Evolutionary conservation across 164 flowering plant species (phyloP), one percentile per base, ranked within the genome.

Genomic region (Vitis rupestris): DNA sequence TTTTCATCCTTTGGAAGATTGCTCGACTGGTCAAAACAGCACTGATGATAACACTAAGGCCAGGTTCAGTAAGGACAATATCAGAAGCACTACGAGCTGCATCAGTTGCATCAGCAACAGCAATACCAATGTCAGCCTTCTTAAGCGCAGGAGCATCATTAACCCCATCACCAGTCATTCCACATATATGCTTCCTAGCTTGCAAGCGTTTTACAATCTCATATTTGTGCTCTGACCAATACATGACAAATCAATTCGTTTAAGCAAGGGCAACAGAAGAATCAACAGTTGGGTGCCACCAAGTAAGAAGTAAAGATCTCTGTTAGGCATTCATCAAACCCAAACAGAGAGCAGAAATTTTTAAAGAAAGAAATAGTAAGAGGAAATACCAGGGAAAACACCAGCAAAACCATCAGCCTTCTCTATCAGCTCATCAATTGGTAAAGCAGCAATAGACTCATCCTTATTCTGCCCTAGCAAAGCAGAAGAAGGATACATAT

Each of bases 141-240:
- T 92, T 92, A 14, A 92, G 85, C 61, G 96, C 98, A 63, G 98
- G 98, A 57, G 98, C 98, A 82, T 92, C 98, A 71, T 92, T 92
- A 12, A 92, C 98, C 65, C 97, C 98, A 82, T 92, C 98, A 51
- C 98, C 98, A 58, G 98, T 92, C 98, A 92, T 92, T 70, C 98
- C 98, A 78, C 98, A 92, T 6, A 89, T 88, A 68, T 92, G 96
- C 63, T 90, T 89, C 76, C 88, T 82, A 9, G 88, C 95, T 85
- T 92, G 97, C 79, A 92, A 73, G 9, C 91, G 81, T 72, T 84
- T 90, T 4, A 92, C 96, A 53, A 92, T 92, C 80, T 92, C 98
- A 63, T 89, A 92, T 55, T 92, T 92, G 78, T 90, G 98, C 78
- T 92, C 98, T 90, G 83, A 71, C 19, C 58, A 74, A 64, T 29